These are phyloP conservation scores for Aspergillus neoniger DNA, from an alignment of 2,329 filamentous ascomycete species.

Conservation along the genomic window DNA sequence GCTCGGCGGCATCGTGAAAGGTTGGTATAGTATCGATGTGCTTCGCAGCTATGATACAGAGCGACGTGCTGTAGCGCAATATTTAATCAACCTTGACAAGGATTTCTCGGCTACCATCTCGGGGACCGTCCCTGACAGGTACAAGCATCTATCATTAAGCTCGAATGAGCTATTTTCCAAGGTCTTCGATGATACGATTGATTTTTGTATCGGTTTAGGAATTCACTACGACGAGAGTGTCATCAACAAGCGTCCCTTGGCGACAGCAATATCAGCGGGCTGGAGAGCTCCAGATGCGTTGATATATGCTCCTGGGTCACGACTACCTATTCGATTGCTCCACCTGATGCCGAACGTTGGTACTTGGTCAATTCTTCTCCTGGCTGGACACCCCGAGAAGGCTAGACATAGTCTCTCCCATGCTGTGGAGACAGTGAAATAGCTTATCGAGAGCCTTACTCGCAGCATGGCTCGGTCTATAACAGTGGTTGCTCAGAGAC, in stretches of 20 bases:
- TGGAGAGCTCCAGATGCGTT: slow-evolving; percentile 11
- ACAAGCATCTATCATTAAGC: slow-evolving; percentile 18
- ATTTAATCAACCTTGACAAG: slow-evolving; percentile 37
- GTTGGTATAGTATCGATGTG: slow-evolving; percentile 19
- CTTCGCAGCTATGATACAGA: slow-evolving; percentile 34
- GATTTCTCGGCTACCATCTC: slow-evolving; percentile 22
- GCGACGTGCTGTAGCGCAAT: slow-evolving; percentile 30
- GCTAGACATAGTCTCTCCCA: neutral
- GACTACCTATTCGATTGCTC: slow-evolving; percentile 1
- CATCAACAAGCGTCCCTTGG: slow-evolving; percentile 7
- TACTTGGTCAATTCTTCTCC: slow-evolving; percentile 5
- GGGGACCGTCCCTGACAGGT: slow-evolving; percentile 18
- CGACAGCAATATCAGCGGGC: slow-evolving; percentile 5
- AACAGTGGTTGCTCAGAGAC: slow-evolving; percentile 3
- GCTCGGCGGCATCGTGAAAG: slow-evolving; percentile 45
- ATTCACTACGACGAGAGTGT: slow-evolving; percentile 26
- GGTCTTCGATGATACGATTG: slow-evolving; percentile 25
- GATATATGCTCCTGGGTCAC: slow-evolving; percentile 8
- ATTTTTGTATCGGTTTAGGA: slow-evolving; percentile 31
- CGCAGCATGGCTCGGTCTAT: slow-evolving; percentile 1
- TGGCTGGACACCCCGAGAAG: slow-evolving; percentile 5
- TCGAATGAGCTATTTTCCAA: slow-evolving; percentile 28
- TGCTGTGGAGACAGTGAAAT: neutral
- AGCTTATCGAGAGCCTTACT: neutral
- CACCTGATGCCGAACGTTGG: slow-evolving; percentile 1